Evolutionary conservation across 192 early-diverging fungal genomes (phyloP), one percentile per base, ranked within the genome.

Genomic region (Phlyctochytrium planicorne): DNA sequence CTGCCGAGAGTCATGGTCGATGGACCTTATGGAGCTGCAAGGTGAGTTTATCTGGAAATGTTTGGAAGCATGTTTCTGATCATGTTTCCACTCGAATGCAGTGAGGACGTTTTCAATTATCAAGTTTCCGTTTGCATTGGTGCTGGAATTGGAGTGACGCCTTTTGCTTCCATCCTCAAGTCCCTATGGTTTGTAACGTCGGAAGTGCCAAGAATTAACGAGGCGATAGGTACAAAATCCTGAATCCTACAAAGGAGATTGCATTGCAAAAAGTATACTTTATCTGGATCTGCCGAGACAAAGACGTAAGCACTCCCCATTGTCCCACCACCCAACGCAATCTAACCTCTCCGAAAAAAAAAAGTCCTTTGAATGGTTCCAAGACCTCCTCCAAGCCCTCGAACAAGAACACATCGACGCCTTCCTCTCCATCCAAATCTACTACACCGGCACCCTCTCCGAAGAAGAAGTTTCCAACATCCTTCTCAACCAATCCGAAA

Each of bases 111-210:
- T 53, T 91, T 89, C 78, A 87, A 91, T 62, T 91, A 89, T 72
- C 83, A 88, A 59, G 78, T 83, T 27, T 80, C 86, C 16, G 75
- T 91, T 14, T 73, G 90, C 31, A 80, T 93, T 27, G 89, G 87
- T 1, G 91, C 90, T n/a, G 91, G 91, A 66, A 91, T 93, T 36
- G 91, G 91, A 30, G 87, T 93, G 24, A 93, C 91, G 0, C 91
- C 91, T 1, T 87, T 87, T 34, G 90, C 90, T 23, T 82, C 86
- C 30, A 80, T 93, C 2, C 76, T 93, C 30, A 88, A 89, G 72
- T 88, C 85, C 74, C 75, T 92, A 50, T 89, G 88, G 81, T 90
- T 87, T 81, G 83, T 67, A 80, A 80, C 73, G 82, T 79, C 47
- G 80, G 69, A 0, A 67, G 86, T 60, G 71, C 75, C 20, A 84